Evolutionary conservation across 73 alveolate genomes (phyloP).

Genomic region (Paraurostyla sp.): DNA sequence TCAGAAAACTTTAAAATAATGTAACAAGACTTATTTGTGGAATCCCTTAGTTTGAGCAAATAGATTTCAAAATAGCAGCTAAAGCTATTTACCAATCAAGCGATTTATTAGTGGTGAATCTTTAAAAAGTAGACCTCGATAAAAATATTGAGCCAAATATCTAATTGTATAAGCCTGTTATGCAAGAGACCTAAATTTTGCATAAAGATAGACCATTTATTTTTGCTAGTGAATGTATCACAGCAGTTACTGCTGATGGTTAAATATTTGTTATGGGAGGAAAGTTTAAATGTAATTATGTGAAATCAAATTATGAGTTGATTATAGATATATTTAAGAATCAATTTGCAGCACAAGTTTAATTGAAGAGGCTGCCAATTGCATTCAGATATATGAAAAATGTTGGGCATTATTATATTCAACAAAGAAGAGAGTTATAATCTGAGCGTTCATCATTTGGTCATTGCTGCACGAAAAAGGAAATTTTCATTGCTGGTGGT

Average conservation of each 20-base stretch:
- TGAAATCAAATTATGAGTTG: background rate
- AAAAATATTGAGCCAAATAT: no score
- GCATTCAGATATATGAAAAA: background rate
- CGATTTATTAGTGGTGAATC: background rate
- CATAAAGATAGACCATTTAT: background rate
- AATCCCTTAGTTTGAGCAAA: conserved; percentile 28
- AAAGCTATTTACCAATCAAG: conserved; percentile 23
- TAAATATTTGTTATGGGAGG: conserved; percentile 52
- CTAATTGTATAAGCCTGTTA: background rate
- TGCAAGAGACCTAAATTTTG: background rate
- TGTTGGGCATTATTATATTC: background rate
- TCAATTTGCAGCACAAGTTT: background rate
- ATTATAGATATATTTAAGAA: background rate
- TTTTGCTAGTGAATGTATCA: conserved; percentile 12
- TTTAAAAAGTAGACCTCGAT: no score
- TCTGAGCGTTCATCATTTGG: conserved; percentile 5
- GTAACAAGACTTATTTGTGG: conserved; percentile 38
- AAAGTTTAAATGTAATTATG: background rate
- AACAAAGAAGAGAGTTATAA: conserved; percentile 12
- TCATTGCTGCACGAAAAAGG: background rate
- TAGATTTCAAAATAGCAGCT: conserved; percentile 6
- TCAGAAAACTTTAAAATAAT: background rate
- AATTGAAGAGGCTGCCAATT: background rate
- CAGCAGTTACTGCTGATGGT: background rate
- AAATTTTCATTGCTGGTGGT: conserved; percentile 54